Conservation (phyloP, 768 basidiomycete species). For the Pulveroboletus sp. region DNA sequence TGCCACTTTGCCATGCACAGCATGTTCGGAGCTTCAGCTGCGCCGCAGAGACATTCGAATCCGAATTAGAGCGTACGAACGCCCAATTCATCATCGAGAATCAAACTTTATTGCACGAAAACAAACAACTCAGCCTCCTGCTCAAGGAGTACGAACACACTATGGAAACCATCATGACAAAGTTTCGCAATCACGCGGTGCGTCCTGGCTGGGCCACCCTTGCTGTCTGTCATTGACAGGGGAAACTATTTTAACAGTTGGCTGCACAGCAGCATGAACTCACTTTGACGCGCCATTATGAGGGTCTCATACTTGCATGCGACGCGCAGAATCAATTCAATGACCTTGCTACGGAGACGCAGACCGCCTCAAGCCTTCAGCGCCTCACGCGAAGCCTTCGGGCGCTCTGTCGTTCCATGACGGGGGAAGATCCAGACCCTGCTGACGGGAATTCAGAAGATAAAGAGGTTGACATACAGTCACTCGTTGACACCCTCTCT, state of each 20-base stretch:
- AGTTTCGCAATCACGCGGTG: conserved; percentile 89
- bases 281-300: conserved; percentile 86
- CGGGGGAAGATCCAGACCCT: conserved; percentile 48
- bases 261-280: conserved; percentile 91
- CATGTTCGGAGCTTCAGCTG: conserved; percentile 10
- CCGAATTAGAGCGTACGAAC: conserved; percentile 86
- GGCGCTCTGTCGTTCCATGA: conserved; percentile 65
- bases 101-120: conserved; percentile 87
- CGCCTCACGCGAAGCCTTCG: conserved; percentile 68
- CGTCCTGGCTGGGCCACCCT: conserved; percentile 28
- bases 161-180: conserved; percentile 94
- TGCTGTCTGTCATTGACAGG: conserved; percentile 5
- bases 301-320: conserved; percentile 65
- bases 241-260: conserved; percentile 43
- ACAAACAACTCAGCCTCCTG: conserved; percentile 84
- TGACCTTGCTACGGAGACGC: conserved; percentile 55
- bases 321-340: conserved; percentile 52
- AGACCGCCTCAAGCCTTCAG: conserved; percentile 61
- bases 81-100: conserved; percentile 92
- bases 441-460: conserved; percentile 27
- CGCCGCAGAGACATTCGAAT: conserved; percentile 78
- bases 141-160: conserved; percentile 94
- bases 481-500: conserved; percentile 42
- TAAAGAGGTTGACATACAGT: conserved; percentile 38
- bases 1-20: conserved; percentile 1